These are phyloP conservation scores for Diutina scorzettiae DNA, from an alignment of 1,139 yeast genomes.

Conservation along the genomic window DNA sequence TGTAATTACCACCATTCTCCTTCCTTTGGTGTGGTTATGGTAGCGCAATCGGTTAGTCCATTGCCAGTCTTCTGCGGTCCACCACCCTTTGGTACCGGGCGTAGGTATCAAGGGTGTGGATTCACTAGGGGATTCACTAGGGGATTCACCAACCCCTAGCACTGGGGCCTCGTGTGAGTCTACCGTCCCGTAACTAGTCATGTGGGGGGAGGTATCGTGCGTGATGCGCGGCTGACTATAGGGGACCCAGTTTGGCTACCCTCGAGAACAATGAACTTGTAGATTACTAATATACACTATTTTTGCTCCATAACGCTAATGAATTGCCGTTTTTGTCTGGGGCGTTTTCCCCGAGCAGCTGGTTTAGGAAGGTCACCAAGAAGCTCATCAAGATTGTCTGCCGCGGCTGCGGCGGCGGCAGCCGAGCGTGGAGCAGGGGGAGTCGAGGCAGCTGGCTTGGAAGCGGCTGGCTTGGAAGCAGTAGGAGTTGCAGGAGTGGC, in stretches of 20 bases:
- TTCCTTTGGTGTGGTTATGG: not conserved
- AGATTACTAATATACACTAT: not conserved
- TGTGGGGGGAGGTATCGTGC: no score
- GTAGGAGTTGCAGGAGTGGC: not conserved
- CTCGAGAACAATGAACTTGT: no score
- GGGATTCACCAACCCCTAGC: no score
- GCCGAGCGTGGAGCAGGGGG: not conserved
- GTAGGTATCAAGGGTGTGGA: no score
- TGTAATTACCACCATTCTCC: not conserved
- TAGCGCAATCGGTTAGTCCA: not conserved
- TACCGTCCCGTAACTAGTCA: no score
- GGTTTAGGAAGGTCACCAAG: slow-evolving; percentile 3
- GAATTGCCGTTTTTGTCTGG: not conserved
- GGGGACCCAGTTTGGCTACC: no score
- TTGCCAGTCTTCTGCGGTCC: not conserved
- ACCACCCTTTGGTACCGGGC: slow-evolving; percentile 2
- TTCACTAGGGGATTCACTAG: no score
- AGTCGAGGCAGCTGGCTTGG: not conserved
- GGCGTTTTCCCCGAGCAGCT: not conserved
- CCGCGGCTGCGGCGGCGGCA: slow-evolving; percentile 4
- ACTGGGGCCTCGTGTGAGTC: no score
- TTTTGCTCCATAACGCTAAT: slow-evolving; percentile 4
- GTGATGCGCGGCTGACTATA: no score
- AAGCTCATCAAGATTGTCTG: slow-evolving; percentile 2
- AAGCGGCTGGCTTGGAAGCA: not conserved